These are phyloP conservation scores for Cokeromyces recurvatus DNA, from an alignment of 371 early-diverging fungal species.

Conservation along the genomic window DNA sequence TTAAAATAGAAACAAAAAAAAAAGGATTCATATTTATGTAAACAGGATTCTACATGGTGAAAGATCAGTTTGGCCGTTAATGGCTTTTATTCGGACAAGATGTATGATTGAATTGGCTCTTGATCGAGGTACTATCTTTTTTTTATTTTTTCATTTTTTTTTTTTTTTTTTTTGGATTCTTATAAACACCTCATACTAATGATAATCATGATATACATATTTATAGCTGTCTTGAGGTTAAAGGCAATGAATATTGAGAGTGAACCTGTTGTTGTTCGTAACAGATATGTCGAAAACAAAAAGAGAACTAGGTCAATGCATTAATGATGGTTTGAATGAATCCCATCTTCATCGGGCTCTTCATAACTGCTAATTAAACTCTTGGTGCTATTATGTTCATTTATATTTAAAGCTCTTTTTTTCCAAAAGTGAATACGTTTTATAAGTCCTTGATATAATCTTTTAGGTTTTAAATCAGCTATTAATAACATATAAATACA, in stretches of 20 bases:
- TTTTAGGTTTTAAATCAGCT: not conserved
- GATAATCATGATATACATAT: not conserved
- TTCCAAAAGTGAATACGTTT: constrained; percentile 11
- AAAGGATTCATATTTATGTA: not conserved
- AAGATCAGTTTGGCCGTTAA: constrained; percentile 78
- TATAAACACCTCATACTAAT: too few species aligned
- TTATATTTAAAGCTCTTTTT: not conserved
- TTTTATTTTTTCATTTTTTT: too few species aligned
- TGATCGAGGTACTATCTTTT: constrained; percentile 58
- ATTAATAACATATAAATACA: too few species aligned
- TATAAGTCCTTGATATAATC: not conserved
- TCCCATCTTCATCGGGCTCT: too few species aligned
- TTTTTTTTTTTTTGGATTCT: too few species aligned
- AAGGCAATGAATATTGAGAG: constrained; percentile 36
- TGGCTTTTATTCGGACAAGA: constrained; percentile 69
- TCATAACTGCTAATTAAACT: too few species aligned
- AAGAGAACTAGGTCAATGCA: constrained; percentile 44
- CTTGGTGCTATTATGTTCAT: not conserved
- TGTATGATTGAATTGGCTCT: constrained; percentile 73
- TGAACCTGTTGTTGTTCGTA: constrained; percentile 29
- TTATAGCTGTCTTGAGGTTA: constrained; percentile 32
- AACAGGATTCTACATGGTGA: constrained; percentile 77
- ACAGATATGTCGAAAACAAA: constrained; percentile 22
- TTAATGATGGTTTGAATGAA: constrained; percentile 4
- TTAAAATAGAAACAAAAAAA: not conserved